A percentile compares a stretch with the other conserved stretches of the same genome.
These are phyloP conservation scores for Suillus ampliporus DNA, from an alignment of 768 basidiomycete genomes.

Conservation along the genomic window DNA sequence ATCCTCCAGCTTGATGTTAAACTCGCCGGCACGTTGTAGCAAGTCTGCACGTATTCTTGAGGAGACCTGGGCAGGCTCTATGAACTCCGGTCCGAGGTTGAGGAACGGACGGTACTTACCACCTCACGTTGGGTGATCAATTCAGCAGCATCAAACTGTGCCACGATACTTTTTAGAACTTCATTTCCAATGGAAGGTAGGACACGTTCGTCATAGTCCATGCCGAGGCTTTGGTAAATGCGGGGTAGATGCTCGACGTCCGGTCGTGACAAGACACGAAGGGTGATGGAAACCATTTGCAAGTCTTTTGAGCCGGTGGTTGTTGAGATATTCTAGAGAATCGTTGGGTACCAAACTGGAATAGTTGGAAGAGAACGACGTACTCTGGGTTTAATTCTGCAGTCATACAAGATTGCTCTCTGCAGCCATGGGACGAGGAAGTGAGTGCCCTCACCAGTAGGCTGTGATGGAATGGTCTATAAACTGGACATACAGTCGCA, in stretches of 20 bases:
- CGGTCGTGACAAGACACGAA: constrained; percentile 94
- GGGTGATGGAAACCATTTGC: constrained; percentile 97
- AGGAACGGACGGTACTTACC: constrained; percentile 51
- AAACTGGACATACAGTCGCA: not conserved
- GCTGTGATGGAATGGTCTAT: constrained; percentile 50
- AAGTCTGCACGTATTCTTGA: constrained; percentile 92
- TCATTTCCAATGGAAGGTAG: constrained; percentile 98
- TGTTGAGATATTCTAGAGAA: constrained; percentile 89
- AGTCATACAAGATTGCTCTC: constrained; percentile 95
- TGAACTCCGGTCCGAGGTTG: not conserved
- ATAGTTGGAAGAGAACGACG: constrained; percentile 29
- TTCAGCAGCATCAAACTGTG: constrained; percentile 97
- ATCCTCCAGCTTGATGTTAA: constrained; percentile 94
- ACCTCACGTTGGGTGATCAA: constrained; percentile 98
- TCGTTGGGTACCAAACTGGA: constrained; percentile 5
- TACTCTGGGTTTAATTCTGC: constrained; percentile 94
- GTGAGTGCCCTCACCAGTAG: constrained; percentile 93
- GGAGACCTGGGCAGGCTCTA: constrained; percentile 63
- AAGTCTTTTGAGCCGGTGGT: constrained; percentile 98
- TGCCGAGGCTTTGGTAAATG: constrained; percentile 93
- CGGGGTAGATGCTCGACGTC: constrained; percentile 86
- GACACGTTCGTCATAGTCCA: constrained; percentile 98
- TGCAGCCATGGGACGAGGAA: constrained; percentile 96
- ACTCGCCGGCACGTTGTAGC: constrained; percentile 92
- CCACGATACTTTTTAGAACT: constrained; percentile 96